These are phyloP conservation scores for Trametes meyenii DNA, from an alignment of 768 basidiomycete species.

Conservation along the genomic window DNA sequence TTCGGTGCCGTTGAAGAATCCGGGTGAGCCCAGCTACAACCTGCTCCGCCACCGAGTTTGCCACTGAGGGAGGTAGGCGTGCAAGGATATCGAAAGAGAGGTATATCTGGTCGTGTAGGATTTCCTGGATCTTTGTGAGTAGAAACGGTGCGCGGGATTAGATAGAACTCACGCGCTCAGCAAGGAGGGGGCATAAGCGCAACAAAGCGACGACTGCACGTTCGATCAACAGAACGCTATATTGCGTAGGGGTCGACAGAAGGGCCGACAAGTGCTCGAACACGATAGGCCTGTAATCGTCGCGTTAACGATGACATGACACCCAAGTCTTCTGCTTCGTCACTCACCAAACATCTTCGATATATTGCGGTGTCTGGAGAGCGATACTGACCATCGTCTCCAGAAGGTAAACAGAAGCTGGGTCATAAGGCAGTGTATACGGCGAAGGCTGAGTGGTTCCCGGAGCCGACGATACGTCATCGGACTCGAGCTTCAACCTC, in stretches of 20 bases:
- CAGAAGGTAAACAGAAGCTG: conserved; percentile 90
- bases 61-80: conserved; percentile 72
- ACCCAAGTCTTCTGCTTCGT: background rate
- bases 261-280: conserved; percentile 91
- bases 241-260: conserved; percentile 73
- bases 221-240: conserved; percentile 91
- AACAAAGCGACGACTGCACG: conserved; percentile 90
- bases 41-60: conserved; percentile 88
- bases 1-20: conserved; percentile 75
- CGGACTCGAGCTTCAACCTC: conserved; percentile 67
- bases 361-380: conserved; percentile 71
- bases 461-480: conserved; percentile 50
- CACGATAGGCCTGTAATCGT: conserved; percentile 77
- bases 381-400: conserved; percentile 94
- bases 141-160: conserved; percentile 10
- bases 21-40: conserved; percentile 80
- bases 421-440: conserved; percentile 84
- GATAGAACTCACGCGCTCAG: conserved; percentile 61
- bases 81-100: conserved; percentile 90
- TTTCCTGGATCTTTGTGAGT: conserved; percentile 50
- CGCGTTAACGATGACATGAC: background rate
- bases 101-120: conserved; percentile 91
- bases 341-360: conserved; percentile 87
- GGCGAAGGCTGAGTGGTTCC: conserved; percentile 40
- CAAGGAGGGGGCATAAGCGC: conserved; percentile 80